phyloP scores from a whole-genome alignment of 441 rosid species.

The Eugenia klotzschiana region DNA sequence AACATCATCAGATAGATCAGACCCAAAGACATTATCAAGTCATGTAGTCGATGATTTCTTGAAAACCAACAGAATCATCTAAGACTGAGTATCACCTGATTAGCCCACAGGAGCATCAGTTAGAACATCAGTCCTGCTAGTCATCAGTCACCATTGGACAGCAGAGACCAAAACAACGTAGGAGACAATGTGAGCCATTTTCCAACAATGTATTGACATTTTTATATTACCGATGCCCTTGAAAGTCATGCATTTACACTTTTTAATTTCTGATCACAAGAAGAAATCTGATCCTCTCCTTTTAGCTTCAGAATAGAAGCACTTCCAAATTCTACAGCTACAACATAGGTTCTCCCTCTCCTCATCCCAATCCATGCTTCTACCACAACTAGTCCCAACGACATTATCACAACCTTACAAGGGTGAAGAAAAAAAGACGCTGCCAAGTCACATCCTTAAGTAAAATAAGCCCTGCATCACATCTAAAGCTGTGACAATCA shows the following conservation, averaged over 20 bases:
- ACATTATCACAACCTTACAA: neutral
- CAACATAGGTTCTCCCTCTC: neutral
- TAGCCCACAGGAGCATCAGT: neutral
- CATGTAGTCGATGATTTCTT: neutral
- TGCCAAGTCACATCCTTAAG: neutral
- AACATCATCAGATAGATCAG: neutral
- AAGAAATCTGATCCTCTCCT: neutral
- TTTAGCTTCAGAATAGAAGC: neutral
- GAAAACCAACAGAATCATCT: neutral
- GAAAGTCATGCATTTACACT: neutral
- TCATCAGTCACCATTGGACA: neutral
- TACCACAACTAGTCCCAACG: neutral
- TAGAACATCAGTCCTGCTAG: neutral
- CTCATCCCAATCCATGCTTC: neutral
- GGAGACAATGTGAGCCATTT: neutral
- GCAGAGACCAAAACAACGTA: neutral
- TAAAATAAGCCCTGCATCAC: neutral
- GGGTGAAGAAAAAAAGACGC: neutral
- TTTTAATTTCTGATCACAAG: neutral
- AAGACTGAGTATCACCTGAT: neutral
- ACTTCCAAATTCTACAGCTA: neutral
- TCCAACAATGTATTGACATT: neutral
- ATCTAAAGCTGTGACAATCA: neutral
- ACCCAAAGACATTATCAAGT: neutral
- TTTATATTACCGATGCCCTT: neutral